Conservation (phyloP, 805 yeast genomes). For the Yarrowia divulgata region DNA sequence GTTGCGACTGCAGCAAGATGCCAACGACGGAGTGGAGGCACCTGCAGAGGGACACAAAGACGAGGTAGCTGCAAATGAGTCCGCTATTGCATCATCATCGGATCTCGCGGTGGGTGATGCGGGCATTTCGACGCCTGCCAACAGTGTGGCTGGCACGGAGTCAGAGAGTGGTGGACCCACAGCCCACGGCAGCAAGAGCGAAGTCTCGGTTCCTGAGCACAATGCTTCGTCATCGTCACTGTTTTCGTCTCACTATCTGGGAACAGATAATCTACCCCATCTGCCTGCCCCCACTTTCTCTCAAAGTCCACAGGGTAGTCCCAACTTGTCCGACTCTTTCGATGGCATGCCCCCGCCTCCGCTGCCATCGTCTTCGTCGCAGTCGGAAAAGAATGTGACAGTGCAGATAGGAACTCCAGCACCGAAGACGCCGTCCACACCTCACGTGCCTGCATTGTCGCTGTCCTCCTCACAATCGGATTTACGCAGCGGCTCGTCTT, state of each 20-base stretch:
- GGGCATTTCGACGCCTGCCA: constrained; percentile 23
- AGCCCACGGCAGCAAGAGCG: not conserved
- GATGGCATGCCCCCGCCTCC: constrained; percentile 40
- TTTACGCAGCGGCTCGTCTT: not conserved
- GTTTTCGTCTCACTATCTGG: constrained; percentile 18
- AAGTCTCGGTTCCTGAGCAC: not conserved
- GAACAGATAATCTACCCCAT: constrained; percentile 15
- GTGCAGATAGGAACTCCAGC: constrained; percentile 31
- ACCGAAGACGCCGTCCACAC: constrained; percentile 21
- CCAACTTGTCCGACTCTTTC: constrained; percentile 28
- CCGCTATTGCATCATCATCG: constrained; percentile 11
- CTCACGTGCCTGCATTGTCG: constrained; percentile 30
- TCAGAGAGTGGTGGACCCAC: constrained; percentile 8
- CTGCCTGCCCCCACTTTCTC: constrained; percentile 28
- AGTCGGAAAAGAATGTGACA: constrained; percentile 28
- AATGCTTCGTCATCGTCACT: constrained; percentile 10
- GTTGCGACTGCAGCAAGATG: constrained; percentile 23
- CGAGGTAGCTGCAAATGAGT: not conserved
- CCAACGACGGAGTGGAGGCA: constrained; percentile 37
- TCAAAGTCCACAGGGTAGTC: constrained; percentile 33
- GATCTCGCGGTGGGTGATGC: constrained; percentile 25
- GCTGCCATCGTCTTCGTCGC: constrained; percentile 11
- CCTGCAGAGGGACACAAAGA: constrained; percentile 13
- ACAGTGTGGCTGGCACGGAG: constrained; percentile 12
- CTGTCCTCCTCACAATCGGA: constrained; percentile 26